Base-by-base conservation (phyloP, 2,329 filamentous ascomycete genomes). In the Dactylellina drechsleri region DNA sequence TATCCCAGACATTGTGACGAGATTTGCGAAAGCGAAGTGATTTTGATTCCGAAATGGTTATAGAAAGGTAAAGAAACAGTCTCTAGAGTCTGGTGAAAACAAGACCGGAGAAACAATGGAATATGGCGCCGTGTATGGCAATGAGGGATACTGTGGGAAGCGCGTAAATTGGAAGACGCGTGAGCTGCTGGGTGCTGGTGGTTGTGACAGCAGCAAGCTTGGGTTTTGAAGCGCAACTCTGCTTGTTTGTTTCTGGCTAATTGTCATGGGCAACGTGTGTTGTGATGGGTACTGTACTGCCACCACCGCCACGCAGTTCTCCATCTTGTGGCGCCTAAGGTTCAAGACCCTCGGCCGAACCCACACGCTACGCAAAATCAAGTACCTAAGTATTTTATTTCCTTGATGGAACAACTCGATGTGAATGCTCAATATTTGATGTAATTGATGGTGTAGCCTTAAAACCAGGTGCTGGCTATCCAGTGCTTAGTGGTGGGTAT, bases 191-290 rank as follows among this genome's bases (percentile, higher is more conserved):
- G 20, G 7, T 16, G 4, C 20, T 52, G n/a, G n/a, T n/a, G 54
- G 41, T 58, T 43, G 53, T 50, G 62, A 36, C 23, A 54, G n/a
- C 43, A 23, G 45, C 16, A 6, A 49, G 52, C 57, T 49, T 49
- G 36, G 53, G 49, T 65, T 54, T 62, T 8, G 50, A 20, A 10
- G 16, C 5, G 12, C 43, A 20, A 41, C 20, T n/a, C 15, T 58
- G 64, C 54, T 66, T 66, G 58, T 71, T 64, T 57, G 26, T 50
- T 5, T 40, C 45, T 28, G 2, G 13, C 61, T 23, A 62, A 73
- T 73, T 66, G 68, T 61, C 68, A 73, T 73, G 68, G 68, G 68
- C 68, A 73, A 73, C 68, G 60, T 61, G n/a, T 20, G 52, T 18
- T 54, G 26, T 13, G 20, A 10, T n/a, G 8, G 1, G 12, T n/a